Conservation (phyloP, 495 filamentous ascomycete species). For the Tuber umbilicatum region DNA sequence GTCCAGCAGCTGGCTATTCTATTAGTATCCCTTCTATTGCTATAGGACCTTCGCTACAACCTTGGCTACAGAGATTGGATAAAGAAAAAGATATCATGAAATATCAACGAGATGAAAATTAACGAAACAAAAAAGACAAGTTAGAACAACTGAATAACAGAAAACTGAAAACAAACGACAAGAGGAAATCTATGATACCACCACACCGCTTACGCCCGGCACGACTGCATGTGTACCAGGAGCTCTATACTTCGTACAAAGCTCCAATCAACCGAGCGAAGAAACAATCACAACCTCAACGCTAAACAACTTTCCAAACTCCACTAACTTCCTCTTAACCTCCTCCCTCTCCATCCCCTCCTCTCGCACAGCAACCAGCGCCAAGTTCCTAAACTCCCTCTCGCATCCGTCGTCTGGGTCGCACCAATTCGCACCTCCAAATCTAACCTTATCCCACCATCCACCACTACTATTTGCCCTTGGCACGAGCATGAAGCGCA, state of each 20-base stretch:
- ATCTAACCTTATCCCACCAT: slow-evolving; percentile 20
- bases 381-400: slow-evolving; percentile 24
- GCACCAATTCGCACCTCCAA: slow-evolving; percentile 19
- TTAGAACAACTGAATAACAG: not conserved
- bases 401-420: slow-evolving; percentile 21
- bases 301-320: slow-evolving; percentile 32
- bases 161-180: not conserved
- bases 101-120: not conserved
- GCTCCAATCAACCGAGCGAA: slow-evolving; percentile 16
- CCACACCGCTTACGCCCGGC: not conserved
- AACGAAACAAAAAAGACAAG: not conserved
- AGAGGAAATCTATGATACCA: not conserved
- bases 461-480: slow-evolving; percentile 7
- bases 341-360: slow-evolving; percentile 28
- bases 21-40: too few species aligned
- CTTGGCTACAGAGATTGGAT: not conserved
- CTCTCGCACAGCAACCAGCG: slow-evolving; percentile 26
- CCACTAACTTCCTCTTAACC: slow-evolving; percentile 27
- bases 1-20: too few species aligned
- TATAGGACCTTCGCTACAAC: too few species aligned
- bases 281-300: slow-evolving; percentile 33
- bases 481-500: slow-evolving; percentile 29
- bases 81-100: not conserved
- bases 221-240: not conserved
- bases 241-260: not conserved